Base-by-base conservation (phyloP, 164 flowering plant species). In the Tetracentron sinense region DNA sequence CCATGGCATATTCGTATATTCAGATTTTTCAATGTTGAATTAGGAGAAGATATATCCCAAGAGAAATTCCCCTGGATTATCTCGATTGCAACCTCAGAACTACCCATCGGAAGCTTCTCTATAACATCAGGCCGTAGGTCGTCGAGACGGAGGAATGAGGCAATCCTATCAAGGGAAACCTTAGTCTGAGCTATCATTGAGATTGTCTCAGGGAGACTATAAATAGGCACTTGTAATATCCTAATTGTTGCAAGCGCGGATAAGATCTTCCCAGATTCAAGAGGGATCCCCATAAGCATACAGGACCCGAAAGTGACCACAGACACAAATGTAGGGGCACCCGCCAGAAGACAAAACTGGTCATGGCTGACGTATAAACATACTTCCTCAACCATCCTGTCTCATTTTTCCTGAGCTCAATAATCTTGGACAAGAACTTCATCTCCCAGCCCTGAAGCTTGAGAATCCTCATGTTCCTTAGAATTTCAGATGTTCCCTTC, bases 361-460 rank as follows among this genome's bases (percentile, higher is more conserved):
- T 66, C 42, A 74, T 30, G 20, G 86, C 80, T 0, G 42, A 21
- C 19, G 84, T 75, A 42, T 80, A 87, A 22, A 80, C 61, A 63
- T 16, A 81, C 48, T 74, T 89, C 54, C 65, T 79, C 67, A 89
- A 64, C 83, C 83, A 85, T 10, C 72, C 66, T 26, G 60, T 30
- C 62, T 85, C 87, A 6, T 6, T 63, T 21, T 69, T 58, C 67
- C 79, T 1, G 81, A 72, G 72, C 77, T 55, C 55, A 81, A 85
- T 69, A 76, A 89, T 75, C 64, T 75, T 85, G 0, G 83, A 80
- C 69, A 85, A 62, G 67, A 85, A 87, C 75, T 75, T 87, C 84
- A 80, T 76, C 65, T 89, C 92, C 92, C 96, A 89, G 11, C 77
- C 90, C 56, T 87, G 92, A 56, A 89, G 84, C 72, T 89, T 89